phyloP scores from a whole-genome alignment of 148 eudicot genomes.

The Amaranthus hypochondriacus region DNA sequence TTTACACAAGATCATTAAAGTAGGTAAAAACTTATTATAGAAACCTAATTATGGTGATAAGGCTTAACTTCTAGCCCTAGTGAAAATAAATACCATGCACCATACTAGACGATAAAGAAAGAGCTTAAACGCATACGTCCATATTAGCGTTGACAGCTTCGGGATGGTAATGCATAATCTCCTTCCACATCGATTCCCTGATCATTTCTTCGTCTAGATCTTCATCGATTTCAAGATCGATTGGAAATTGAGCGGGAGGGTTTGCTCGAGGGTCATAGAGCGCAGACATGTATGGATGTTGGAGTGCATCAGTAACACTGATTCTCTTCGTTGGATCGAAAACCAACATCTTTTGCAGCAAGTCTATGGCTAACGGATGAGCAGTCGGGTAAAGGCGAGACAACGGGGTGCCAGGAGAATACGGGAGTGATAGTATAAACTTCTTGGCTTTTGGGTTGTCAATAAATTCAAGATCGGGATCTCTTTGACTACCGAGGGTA shows the following conservation, averaged over 20 bases:
- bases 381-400: constrained; percentile 52
- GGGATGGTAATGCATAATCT: constrained; percentile 64
- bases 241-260: constrained; percentile 53
- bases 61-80: constrained; percentile 9
- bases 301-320: constrained; percentile 60
- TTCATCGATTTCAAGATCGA: constrained; percentile 59
- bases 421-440: constrained; percentile 46
- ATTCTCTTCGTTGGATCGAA: constrained; percentile 66
- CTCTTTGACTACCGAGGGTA: constrained; percentile 58
- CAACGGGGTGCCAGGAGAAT: constrained; percentile 41
- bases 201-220: constrained; percentile 54
- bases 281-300: constrained; percentile 64
- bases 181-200: constrained; percentile 63
- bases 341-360: constrained; percentile 58
- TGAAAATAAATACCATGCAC: constrained; percentile 19
- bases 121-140: constrained; percentile 26
- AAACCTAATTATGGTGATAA: constrained; percentile 12
- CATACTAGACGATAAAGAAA: constrained; percentile 8
- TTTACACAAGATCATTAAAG: constrained; percentile 23
- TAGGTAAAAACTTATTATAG: constrained; percentile 5
- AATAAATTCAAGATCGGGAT: constrained; percentile 47
- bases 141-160: constrained; percentile 31
- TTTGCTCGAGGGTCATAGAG: constrained; percentile 47
- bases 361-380: constrained; percentile 59
- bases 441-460: constrained; percentile 59